These are phyloP conservation scores for Pseudopithomyces chartarum DNA, from an alignment of 2,329 filamentous ascomycete species.

Conservation along the genomic window DNA sequence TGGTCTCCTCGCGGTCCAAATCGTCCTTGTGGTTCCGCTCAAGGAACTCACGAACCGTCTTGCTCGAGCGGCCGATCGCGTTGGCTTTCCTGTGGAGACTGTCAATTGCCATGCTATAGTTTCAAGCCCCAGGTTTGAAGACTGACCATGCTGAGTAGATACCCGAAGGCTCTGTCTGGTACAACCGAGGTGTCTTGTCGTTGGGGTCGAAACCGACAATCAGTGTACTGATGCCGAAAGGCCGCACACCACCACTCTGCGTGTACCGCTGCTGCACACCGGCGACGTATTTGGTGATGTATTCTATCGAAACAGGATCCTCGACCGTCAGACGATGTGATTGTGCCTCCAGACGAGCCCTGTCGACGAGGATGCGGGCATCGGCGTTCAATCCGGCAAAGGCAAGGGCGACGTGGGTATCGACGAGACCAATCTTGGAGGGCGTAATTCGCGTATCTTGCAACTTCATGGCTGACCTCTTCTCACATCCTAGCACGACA, in stretches of 20 bases:
- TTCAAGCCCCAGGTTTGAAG: not conserved
- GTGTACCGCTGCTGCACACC: conserved; percentile 99
- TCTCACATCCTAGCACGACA: conserved; percentile 96
- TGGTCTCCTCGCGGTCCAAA: conserved; percentile 95
- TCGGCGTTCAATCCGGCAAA: conserved; percentile 98
- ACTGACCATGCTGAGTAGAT: conserved; percentile 98
- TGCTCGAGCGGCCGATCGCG: conserved; percentile 96
- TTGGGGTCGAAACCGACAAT: conserved; percentile 98
- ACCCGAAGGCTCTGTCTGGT: conserved; percentile 98
- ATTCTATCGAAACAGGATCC: conserved; percentile 96
- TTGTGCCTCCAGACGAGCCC: conserved; percentile 95
- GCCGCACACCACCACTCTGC: conserved; percentile 95
- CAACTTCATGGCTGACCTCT: conserved; percentile 98
- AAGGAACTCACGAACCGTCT: conserved; percentile 97
- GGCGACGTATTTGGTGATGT: conserved; percentile 98
- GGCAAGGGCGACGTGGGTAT: conserved; percentile 94
- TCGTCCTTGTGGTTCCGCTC: conserved; percentile 98
- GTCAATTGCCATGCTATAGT: conserved; percentile 11
- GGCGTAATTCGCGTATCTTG: conserved; percentile 99
- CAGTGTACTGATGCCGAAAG: conserved; percentile 98
- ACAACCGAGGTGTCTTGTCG: conserved; percentile 84
- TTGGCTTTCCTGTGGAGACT: conserved; percentile 88
- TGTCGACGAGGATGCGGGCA: conserved; percentile 96
- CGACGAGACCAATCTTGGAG: conserved; percentile 96
- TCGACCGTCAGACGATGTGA: conserved; percentile 96